phyloP scores from a whole-genome alignment of 1,284 basidiomycete genomes.

The Chalciporus sp. region DNA sequence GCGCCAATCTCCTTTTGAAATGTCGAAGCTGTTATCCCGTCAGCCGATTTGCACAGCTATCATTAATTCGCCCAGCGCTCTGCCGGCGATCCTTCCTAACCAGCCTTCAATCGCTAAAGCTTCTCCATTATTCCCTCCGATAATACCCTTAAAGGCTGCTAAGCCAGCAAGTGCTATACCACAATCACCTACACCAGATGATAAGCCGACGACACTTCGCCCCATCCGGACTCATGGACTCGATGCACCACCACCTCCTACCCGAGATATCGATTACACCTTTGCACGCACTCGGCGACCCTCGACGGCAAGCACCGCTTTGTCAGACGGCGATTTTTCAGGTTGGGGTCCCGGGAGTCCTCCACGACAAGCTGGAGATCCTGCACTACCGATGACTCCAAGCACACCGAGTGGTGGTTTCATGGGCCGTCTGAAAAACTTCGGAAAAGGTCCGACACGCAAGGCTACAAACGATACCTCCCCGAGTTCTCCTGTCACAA shows the following conservation, averaged over 20 bases:
- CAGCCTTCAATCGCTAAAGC: slow-evolving; percentile 44
- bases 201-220: slow-evolving; percentile 37
- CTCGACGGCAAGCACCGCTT: slow-evolving; percentile 43
- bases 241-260: slow-evolving; percentile 26
- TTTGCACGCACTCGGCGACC: slow-evolving; percentile 45
- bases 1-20: slow-evolving; percentile 36
- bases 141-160: slow-evolving; percentile 52
- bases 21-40: slow-evolving; percentile 17
- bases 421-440: slow-evolving; percentile 78
- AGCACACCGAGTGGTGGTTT: slow-evolving; percentile 60
- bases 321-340: slow-evolving; percentile 53
- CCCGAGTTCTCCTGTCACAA: slow-evolving; percentile 31
- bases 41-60: slow-evolving; percentile 22
- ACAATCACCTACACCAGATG: slow-evolving; percentile 36
- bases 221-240: slow-evolving; percentile 34
- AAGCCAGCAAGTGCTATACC: slow-evolving; percentile 36
- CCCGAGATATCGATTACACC: slow-evolving; percentile 54
- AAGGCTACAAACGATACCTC: slow-evolving; percentile 30
- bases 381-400: slow-evolving; percentile 44
- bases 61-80: slow-evolving; percentile 30
- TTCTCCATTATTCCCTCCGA: slow-evolving; percentile 57
- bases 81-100: slow-evolving; percentile 63
- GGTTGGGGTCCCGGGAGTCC: slow-evolving; percentile 48
- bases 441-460: slow-evolving; percentile 53
- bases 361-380: slow-evolving; percentile 29